Conservation (phyloP, 805 yeast species). For the Metschnikowia aberdeeniae region DNA sequence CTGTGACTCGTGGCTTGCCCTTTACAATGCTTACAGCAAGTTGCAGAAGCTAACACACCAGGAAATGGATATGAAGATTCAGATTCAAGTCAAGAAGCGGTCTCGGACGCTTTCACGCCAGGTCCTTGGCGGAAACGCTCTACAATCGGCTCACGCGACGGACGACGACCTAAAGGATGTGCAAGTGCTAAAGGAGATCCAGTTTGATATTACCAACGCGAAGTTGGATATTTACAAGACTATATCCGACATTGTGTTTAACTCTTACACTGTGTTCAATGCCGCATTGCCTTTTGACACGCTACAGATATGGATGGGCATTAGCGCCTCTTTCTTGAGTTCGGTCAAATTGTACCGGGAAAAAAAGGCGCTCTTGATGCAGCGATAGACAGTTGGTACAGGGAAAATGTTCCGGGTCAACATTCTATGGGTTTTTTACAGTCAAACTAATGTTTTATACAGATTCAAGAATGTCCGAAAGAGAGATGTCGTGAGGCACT, state of each 20-base stretch:
- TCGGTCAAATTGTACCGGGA: conserved; percentile 38
- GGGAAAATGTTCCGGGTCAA: too few relatives aligned
- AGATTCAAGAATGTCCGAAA: conserved; percentile 28
- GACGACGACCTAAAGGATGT: conserved; percentile 22
- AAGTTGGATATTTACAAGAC: conserved; percentile 38
- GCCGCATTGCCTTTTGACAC: conserved; percentile 32
- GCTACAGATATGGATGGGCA: conserved; percentile 45
- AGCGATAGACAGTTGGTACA: neutral
- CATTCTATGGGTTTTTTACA: too few relatives aligned
- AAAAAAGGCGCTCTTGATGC: conserved; percentile 18
- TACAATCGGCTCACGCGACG: conserved; percentile 6
- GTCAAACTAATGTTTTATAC: too few relatives aligned
- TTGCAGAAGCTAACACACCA: conserved; percentile 41
- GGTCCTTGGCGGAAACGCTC: conserved; percentile 25
- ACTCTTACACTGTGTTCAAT: conserved; percentile 39
- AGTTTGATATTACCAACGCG: conserved; percentile 34
- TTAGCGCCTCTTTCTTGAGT: conserved; percentile 37
- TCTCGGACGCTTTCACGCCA: conserved; percentile 45
- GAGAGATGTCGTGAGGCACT: conserved; percentile 25
- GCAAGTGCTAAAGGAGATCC: conserved; percentile 27
- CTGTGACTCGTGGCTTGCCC: conserved; percentile 54
- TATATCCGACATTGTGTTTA: conserved; percentile 37
- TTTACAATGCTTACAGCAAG: conserved; percentile 47
- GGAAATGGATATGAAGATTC: conserved; percentile 53
- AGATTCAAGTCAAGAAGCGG: conserved; percentile 55